These are phyloP conservation scores for Cryoendolithus antarcticus DNA, from an alignment of 2,329 filamentous ascomycete genomes.

Conservation along the genomic window DNA sequence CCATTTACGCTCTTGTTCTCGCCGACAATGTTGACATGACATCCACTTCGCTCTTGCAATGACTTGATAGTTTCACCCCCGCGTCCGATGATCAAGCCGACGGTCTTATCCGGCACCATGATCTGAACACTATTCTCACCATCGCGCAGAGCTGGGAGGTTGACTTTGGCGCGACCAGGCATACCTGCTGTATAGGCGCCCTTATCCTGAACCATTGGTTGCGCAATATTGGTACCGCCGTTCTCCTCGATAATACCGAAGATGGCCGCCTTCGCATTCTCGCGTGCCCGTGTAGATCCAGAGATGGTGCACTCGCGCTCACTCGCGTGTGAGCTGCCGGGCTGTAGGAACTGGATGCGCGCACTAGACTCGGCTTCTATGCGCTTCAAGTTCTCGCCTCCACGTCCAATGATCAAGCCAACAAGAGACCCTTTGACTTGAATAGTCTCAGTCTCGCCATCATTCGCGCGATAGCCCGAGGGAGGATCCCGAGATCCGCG, in stretches of 20 bases:
- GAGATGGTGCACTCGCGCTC: slow-evolving; percentile 79
- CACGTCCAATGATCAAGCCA: slow-evolving; percentile 78
- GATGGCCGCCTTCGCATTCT: slow-evolving; percentile 70
- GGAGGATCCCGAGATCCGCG: slow-evolving; percentile 16
- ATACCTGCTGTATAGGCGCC: slow-evolving; percentile 24
- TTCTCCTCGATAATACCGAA: slow-evolving; percentile 81
- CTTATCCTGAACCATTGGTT: slow-evolving; percentile 15
- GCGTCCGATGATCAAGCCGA: slow-evolving; percentile 86
- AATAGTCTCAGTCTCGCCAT: slow-evolving; percentile 68
- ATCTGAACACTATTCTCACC: slow-evolving; percentile 82
- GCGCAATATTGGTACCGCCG: slow-evolving; percentile 40
- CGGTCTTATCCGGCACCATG: slow-evolving; percentile 87
- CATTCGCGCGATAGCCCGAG: slow-evolving; percentile 27
- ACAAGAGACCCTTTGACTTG: slow-evolving; percentile 78
- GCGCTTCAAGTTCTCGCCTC: slow-evolving; percentile 76
- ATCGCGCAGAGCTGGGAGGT: slow-evolving; percentile 49
- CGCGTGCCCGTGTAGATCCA: slow-evolving; percentile 57
- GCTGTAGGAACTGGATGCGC: slow-evolving; percentile 76
- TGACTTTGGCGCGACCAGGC: slow-evolving; percentile 24
- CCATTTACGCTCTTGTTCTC: slow-evolving; percentile 90
- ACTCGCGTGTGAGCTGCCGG: slow-evolving; percentile 56
- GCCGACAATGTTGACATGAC: slow-evolving; percentile 88
- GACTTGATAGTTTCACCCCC: slow-evolving; percentile 88
- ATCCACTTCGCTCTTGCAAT: slow-evolving; percentile 81
- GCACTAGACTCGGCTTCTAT: slow-evolving; percentile 75